Percentiles rank a stretch among this genome's conserved stretches.
Evolutionary conservation across 305 asterid genomes (phyloP).

Genomic region (Ajuga reptans): DNA sequence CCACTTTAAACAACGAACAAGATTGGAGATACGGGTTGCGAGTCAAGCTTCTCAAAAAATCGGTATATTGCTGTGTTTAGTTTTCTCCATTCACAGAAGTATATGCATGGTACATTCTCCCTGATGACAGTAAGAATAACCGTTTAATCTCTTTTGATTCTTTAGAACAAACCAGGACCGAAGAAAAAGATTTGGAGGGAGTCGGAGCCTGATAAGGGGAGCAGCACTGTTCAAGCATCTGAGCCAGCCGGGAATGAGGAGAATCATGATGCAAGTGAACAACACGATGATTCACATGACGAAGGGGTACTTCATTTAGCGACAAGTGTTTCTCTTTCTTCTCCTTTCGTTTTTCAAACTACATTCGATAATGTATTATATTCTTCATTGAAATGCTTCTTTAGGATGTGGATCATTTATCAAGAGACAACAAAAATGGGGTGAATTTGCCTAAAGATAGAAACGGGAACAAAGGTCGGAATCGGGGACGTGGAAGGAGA

Average conservation of each 20-base stretch:
- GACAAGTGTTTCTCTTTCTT: neutral
- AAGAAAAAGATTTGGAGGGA: slow-evolving; percentile 66
- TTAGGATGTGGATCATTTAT: slow-evolving; percentile 45
- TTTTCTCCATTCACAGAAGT: neutral
- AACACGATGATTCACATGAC: slow-evolving; percentile 57
- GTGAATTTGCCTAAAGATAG: slow-evolving; percentile 46
- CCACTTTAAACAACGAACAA: slow-evolving; percentile 68
- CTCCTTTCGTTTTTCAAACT: too few species aligned
- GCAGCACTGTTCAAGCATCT: slow-evolving; percentile 33
- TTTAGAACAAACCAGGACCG: slow-evolving; percentile 57
- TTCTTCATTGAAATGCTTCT: neutral
- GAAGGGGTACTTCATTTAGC: slow-evolving; percentile 53
- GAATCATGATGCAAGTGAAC: slow-evolving; percentile 48
- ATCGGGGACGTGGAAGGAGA: slow-evolving; percentile 66
- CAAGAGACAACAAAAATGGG: slow-evolving; percentile 44
- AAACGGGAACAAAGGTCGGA: slow-evolving; percentile 45
- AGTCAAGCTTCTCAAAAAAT: slow-evolving; percentile 74
- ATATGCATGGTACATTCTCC: neutral
- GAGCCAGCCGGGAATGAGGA: slow-evolving; percentile 50
- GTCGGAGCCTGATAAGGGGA: slow-evolving; percentile 44
- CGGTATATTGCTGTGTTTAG: slow-evolving; percentile 32
- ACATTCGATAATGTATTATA: neutral
- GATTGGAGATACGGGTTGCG: slow-evolving; percentile 96
- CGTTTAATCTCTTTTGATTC: slow-evolving; percentile 13
- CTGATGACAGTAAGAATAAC: neutral